A percentile compares a stretch with the other conserved stretches of the same genome.
Conservation (phyloP, 202 grass and related monocot species). For the Cymbopogon flexuosus region DNA sequence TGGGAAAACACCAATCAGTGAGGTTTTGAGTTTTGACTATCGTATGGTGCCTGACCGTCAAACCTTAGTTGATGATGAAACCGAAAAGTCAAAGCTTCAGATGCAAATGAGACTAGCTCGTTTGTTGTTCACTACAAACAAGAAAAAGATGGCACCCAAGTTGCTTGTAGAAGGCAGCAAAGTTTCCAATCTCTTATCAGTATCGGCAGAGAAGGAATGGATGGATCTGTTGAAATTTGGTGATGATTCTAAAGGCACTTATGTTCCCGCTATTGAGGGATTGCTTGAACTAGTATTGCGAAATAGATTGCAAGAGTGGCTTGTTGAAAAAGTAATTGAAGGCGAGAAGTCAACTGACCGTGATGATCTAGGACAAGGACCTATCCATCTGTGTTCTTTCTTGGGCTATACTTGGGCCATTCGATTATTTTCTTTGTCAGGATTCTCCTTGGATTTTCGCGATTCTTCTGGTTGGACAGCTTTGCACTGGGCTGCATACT, state of each 20-base stretch:
- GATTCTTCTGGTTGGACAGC: slow-evolving; percentile 93
- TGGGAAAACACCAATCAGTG: slow-evolving; percentile 65
- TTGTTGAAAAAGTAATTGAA: slow-evolving; percentile 76
- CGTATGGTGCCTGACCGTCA: slow-evolving; percentile 34
- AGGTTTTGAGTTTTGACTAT: slow-evolving; percentile 70
- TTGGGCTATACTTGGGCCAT: slow-evolving; percentile 88
- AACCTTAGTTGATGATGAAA: slow-evolving; percentile 38
- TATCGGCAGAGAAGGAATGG: slow-evolving; percentile 76
- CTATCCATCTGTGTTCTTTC: slow-evolving; percentile 90
- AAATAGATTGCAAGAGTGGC: slow-evolving; percentile 93
- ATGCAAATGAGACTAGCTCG: slow-evolving; percentile 71
- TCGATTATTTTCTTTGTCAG: slow-evolving; percentile 65
- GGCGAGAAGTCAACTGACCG: slow-evolving; percentile 59
- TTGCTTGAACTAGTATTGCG: slow-evolving; percentile 81
- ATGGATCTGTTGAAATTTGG: slow-evolving; percentile 46
- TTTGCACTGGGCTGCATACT: slow-evolving; percentile 86
- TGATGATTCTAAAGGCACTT: slow-evolving; percentile 30
- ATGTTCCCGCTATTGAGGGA: slow-evolving; percentile 34
- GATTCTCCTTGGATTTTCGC: slow-evolving; percentile 93
- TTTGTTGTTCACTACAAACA: slow-evolving; percentile 59
- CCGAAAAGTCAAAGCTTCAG: slow-evolving; percentile 41
- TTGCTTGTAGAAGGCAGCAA: slow-evolving; percentile 50
- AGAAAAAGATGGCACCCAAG: slow-evolving; percentile 54
- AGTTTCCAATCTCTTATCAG: slow-evolving; percentile 59
- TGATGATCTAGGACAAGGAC: slow-evolving; percentile 77